Evolutionary conservation across 345 rosid species (phyloP), one percentile per base, ranked within the genome.

Genomic region (Syzygium aromaticum): DNA sequence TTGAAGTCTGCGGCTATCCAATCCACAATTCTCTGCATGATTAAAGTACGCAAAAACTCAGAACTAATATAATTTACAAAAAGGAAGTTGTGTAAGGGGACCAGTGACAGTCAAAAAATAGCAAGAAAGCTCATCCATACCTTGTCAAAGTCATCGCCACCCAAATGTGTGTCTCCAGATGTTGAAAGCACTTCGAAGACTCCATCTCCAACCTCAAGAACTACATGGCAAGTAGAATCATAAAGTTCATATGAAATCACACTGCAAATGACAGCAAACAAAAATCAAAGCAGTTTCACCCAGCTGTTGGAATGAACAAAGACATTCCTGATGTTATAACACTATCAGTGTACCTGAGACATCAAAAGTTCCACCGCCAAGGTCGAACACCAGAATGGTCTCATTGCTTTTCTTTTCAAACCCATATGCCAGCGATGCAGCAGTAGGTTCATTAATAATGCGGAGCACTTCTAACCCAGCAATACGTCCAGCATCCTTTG

Each of bases 141-240:
- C 98, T 96, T 98, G 84, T 98, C 99, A 86, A 97, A 97, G 89
- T 97, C 99, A 91, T 97, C 99, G 86, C 99, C 99, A 40, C 99
- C 99, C 94, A 97, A 91, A 92, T 98, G 99, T 8, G 99, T 98
- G 89, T 98, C 99, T 8, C 99, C 99, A 86, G 99, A 95, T 51
- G 99, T 96, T 53, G 99, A 98, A 22, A 98, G 96, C 89, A 98
- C 99, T 91, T 98, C 99, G 84, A 98, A 98, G 59, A 98, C 99
- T 89, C 99, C 99, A 91, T 96, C 99, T 93, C 99, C 99, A 84
- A 98, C 99, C 93, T 98, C 99, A 88, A 98, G 99, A 80, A 97
- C 99, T 97, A 90, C 82, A 90, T 51, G 14, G 28, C 30, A 86
- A 89, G 22, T 19, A 38, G 82, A 73, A 38, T 30, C 1, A 73